phyloP scores from a whole-genome alignment of 1,139 yeast genomes.

The Pichia sp. region DNA sequence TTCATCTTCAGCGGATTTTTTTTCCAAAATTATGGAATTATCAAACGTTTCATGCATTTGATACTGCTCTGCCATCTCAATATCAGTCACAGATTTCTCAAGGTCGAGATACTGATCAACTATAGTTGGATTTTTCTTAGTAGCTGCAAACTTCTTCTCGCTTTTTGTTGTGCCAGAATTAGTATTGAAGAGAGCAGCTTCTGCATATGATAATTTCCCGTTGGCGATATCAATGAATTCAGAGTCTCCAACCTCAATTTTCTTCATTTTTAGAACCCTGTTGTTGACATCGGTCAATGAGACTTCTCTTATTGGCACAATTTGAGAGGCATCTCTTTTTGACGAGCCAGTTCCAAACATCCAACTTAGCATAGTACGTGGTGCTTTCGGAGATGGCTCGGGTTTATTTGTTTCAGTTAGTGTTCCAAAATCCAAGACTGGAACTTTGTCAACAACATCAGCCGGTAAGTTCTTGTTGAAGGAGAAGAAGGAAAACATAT shows the following conservation, averaged over 20 bases:
- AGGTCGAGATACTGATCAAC: background rate
- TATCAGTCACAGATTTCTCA: background rate
- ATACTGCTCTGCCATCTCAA: background rate
- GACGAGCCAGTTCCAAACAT: background rate
- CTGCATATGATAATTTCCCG: slow-evolving; percentile 44
- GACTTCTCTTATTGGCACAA: background rate
- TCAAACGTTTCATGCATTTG: background rate
- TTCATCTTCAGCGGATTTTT: slow-evolving; percentile 6
- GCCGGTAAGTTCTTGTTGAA: background rate
- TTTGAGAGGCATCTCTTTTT: background rate
- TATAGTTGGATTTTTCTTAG: background rate
- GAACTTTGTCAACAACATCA: background rate
- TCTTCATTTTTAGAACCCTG: slow-evolving; percentile 17
- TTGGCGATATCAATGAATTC: slow-evolving; percentile 40
- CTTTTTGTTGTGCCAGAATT: background rate
- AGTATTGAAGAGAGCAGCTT: slow-evolving; percentile 37
- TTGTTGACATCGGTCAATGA: background rate
- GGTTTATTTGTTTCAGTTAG: background rate
- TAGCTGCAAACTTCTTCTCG: background rate
- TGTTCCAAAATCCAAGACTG: background rate
- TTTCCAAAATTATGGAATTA: background rate
- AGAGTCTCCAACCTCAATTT: slow-evolving; percentile 26
- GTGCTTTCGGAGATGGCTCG: background rate
- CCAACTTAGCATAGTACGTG: background rate
- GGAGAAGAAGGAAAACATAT: background rate